A percentile compares a stretch with the other conserved stretches of the same genome.
phyloP scores from a whole-genome alignment of 1,284 basidiomycete genomes.

The Spongiforma sp. region DNA sequence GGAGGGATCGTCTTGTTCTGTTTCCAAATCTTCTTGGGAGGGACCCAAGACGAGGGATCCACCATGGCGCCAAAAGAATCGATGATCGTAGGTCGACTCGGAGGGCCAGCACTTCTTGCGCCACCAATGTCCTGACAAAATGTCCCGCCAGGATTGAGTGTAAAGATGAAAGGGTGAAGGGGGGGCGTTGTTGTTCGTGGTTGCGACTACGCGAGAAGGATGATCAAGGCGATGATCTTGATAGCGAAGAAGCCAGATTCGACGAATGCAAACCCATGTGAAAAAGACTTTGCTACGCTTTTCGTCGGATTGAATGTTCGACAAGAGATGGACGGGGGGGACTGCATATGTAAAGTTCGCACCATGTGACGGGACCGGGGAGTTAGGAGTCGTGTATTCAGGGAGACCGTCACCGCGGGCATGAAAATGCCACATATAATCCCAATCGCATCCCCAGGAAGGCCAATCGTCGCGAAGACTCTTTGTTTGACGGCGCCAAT shows the following conservation, averaged over 20 bases:
- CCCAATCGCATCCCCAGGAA: constrained; percentile 9
- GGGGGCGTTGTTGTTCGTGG: not conserved
- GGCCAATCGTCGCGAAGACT: not conserved
- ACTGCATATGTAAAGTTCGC: constrained; percentile 2
- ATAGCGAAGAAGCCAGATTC: constrained; percentile 6
- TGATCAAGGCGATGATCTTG: not conserved
- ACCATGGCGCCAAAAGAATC: constrained; percentile 5
- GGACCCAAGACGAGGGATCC: not conserved
- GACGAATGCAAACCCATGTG: constrained; percentile 5
- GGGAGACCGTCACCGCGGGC: not conserved
- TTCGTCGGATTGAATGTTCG: constrained; percentile 6
- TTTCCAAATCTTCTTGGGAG: not conserved
- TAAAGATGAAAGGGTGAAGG: constrained; percentile 7
- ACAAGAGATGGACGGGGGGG: constrained; percentile 3
- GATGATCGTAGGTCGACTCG: not conserved
- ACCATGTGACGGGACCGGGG: constrained; percentile 3
- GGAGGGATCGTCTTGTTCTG: not conserved
- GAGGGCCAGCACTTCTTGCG: not conserved
- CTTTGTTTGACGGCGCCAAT: not conserved
- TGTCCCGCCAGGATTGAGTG: constrained; percentile 7
- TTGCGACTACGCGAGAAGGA: not conserved
- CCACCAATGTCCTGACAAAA: constrained; percentile 6
- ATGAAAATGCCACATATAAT: constrained; percentile 6
- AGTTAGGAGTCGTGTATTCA: not conserved
- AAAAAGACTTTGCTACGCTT: constrained; percentile 6